These are phyloP conservation scores for Dicorynia guianensis DNA, from an alignment of 306 rosid genomes.

Conservation along the genomic window DNA sequence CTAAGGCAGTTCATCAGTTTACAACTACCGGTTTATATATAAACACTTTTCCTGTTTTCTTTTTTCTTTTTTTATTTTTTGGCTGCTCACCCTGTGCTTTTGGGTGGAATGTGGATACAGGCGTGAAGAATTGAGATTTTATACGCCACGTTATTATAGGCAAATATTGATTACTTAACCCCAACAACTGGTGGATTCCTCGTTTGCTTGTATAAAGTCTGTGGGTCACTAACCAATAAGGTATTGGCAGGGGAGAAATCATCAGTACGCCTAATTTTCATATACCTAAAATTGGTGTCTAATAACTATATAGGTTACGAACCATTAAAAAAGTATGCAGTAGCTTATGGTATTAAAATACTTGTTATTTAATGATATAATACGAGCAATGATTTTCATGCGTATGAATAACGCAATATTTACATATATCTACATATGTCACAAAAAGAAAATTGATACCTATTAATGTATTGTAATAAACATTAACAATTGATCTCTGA, in stretches of 20 bases:
- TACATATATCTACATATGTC: too few species aligned
- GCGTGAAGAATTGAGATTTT: conserved; percentile 50
- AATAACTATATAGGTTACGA: neutral
- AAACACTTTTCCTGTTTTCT: neutral
- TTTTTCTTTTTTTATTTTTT: neutral
- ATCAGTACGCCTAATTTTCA: too few species aligned
- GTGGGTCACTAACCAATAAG: too few species aligned
- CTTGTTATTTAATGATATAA: too few species aligned
- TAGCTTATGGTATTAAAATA: too few species aligned
- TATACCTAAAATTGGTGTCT: neutral
- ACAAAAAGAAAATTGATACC: too few species aligned
- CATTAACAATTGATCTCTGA: too few species aligned
- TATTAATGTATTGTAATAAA: too few species aligned
- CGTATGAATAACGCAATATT: too few species aligned
- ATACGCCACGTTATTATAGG: conserved; percentile 54
- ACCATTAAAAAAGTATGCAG: neutral
- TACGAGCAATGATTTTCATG: too few species aligned
- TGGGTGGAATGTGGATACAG: conserved; percentile 56
- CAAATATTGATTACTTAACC: conserved; percentile 69
- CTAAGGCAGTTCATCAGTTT: conserved; percentile 66
- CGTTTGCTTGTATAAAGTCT: neutral
- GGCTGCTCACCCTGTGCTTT: conserved; percentile 2
- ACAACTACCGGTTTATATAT: conserved; percentile 53
- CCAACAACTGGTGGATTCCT: conserved; percentile 52
- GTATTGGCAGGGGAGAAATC: too few species aligned